A percentile compares a stretch with the other conserved stretches of the same genome.
phyloP scores from a whole-genome alignment of 2,329 filamentous ascomycete genomes.

The Alternaria burnsii region DNA sequence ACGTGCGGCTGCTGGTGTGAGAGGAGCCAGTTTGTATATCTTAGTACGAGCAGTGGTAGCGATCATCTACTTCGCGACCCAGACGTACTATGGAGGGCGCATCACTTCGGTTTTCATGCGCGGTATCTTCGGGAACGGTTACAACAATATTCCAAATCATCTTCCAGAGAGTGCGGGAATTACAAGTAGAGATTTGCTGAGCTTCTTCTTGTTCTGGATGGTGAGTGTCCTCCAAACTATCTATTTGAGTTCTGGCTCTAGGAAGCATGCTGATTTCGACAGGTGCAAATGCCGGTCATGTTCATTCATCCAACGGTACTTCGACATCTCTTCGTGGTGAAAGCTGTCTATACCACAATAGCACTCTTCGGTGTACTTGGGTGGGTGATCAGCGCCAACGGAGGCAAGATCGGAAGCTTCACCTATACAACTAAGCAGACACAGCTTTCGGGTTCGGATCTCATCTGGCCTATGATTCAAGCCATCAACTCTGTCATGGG shows the following conservation, averaged over 20 bases:
- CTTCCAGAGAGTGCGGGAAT: slow-evolving; percentile 55
- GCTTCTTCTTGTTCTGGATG: slow-evolving; percentile 37
- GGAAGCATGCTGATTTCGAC: slow-evolving; percentile 1
- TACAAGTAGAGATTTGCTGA: slow-evolving; percentile 33
- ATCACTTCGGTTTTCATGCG: slow-evolving; percentile 34
- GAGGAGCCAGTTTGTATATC: slow-evolving; percentile 29
- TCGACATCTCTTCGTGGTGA: slow-evolving; percentile 30
- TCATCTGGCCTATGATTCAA: slow-evolving; percentile 26
- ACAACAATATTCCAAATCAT: slow-evolving; percentile 53
- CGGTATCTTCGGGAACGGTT: slow-evolving; percentile 29
- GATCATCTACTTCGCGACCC: slow-evolving; percentile 29
- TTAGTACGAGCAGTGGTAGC: slow-evolving; percentile 28
- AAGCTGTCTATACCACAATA: slow-evolving; percentile 26
- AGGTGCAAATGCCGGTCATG: slow-evolving; percentile 38
- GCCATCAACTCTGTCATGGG: slow-evolving; percentile 29
- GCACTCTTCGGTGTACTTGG: slow-evolving; percentile 28
- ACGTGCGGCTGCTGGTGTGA: slow-evolving; percentile 27
- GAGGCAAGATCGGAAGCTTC: slow-evolving; percentile 30
- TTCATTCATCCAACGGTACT: slow-evolving; percentile 37
- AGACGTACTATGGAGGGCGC: slow-evolving; percentile 30
- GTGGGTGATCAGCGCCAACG: slow-evolving; percentile 32
- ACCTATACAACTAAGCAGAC: slow-evolving; percentile 29
- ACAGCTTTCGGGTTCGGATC: slow-evolving; percentile 24
- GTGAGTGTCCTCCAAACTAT: slow-evolving; percentile 2
- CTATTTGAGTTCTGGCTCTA: neutral